These are phyloP conservation scores for Leccinum variicolor DNA, from an alignment of 768 basidiomycete genomes.

Conservation along the genomic window DNA sequence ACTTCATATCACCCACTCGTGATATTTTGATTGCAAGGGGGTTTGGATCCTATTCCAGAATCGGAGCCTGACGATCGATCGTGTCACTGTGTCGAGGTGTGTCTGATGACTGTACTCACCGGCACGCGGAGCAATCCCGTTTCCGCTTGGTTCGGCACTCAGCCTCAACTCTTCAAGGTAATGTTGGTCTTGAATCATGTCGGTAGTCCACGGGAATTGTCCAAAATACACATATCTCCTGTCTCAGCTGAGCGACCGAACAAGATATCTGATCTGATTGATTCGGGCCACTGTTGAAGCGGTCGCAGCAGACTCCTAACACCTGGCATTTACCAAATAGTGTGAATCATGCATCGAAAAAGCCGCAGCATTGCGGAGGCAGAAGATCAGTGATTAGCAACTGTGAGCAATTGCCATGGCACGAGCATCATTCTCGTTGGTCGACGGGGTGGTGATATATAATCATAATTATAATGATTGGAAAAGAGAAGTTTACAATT, in stretches of 20 bases:
- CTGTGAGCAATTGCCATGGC: neutral
- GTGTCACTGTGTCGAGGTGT: neutral
- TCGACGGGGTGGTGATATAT: neutral
- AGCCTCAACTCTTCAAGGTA: neutral
- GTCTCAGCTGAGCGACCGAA: neutral
- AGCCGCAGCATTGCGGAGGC: neutral
- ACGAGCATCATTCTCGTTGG: neutral
- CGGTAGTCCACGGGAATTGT: neutral
- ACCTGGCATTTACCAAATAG: neutral
- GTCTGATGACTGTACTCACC: neutral
- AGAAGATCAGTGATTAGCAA: neutral
- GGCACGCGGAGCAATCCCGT: neutral
- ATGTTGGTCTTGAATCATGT: neutral
- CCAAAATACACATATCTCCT: neutral
- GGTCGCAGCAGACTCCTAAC: neutral
- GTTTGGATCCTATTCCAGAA: neutral
- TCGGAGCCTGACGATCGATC: neutral
- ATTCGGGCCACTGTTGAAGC: neutral
- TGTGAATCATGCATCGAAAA: neutral
- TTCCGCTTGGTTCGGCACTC: neutral
- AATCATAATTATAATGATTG: neutral
- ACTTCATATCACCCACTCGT: neutral
- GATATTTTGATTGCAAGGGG: neutral
- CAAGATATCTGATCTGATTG: neutral
- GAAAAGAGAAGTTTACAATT: slow-evolving; percentile 6